Conservation (phyloP, 225 moss, liverwort and hornwort species). For the Physcomitrium patens region DNA sequence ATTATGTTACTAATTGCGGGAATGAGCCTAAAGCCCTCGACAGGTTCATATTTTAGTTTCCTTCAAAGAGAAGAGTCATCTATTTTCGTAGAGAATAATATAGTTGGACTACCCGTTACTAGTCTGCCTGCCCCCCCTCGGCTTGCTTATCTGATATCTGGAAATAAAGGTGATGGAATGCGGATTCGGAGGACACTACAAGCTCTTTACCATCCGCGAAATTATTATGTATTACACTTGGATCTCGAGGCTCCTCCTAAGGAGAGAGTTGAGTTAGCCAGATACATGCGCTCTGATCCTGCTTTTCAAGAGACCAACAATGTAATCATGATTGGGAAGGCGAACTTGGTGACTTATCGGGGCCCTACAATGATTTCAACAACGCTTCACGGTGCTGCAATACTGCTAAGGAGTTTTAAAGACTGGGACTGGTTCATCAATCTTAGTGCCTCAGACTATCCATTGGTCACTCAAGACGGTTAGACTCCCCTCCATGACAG, state of each 20-base stretch:
- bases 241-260: slow-evolving; percentile 88
- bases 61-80: slow-evolving; percentile 53
- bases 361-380: slow-evolving; percentile 92
- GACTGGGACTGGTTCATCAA: slow-evolving; percentile 99
- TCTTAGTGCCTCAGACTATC: slow-evolving; percentile 95
- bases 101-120: slow-evolving; percentile 34
- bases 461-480: slow-evolving; percentile 91
- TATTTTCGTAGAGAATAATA: slow-evolving; percentile 54
- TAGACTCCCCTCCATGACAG: slow-evolving; percentile 2
- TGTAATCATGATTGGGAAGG: slow-evolving; percentile 85
- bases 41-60: slow-evolving; percentile 48
- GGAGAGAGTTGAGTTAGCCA: slow-evolving; percentile 89
- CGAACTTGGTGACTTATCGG: slow-evolving; percentile 90
- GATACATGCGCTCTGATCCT: slow-evolving; percentile 66
- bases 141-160: slow-evolving; percentile 88
- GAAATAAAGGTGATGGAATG: slow-evolving; percentile 77
- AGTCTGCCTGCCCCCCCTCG: slow-evolving; percentile 81
- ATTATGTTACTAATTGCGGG: slow-evolving; percentile 70
- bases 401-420: slow-evolving; percentile 70
- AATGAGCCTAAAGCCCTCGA: slow-evolving; percentile 69
- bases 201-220: slow-evolving; percentile 90
- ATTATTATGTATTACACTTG: slow-evolving; percentile 86
- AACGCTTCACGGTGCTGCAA: slow-evolving; percentile 90
- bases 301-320: slow-evolving; percentile 75
- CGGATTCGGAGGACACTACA: slow-evolving; percentile 86